Base-by-base conservation (phyloP, 805 yeast genomes). In the Kazachstania kunashirensis region DNA sequence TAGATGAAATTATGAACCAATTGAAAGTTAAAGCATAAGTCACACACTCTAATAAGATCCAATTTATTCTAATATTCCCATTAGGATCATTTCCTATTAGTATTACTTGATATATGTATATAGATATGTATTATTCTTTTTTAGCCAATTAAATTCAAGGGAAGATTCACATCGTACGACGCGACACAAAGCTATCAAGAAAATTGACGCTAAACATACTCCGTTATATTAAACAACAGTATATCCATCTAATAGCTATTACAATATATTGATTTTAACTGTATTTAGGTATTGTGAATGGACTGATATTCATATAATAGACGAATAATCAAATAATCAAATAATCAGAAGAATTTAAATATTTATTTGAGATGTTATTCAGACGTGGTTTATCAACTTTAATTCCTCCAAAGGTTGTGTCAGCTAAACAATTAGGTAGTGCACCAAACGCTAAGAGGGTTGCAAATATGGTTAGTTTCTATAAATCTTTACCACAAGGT, bases 351-450 rank as follows among this genome's bases (percentile, higher is more conserved):
- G n/a, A n/a, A n/a, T n/a, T n/a, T n/a, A n/a, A n/a, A n/a, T n/a
- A n/a, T n/a, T n/a, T n/a, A n/a, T n/a, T n/a, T n/a, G n/a, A n/a
- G 26, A 28, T 58, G 82, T 78, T 70, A 72, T 71, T 78, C 59
- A 88, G 84, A 79, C 88, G 98, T 71, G 80, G 80, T 55, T 75
- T 89, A 65, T 86, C 97, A 49, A 82, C 96, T 57, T 74, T 89
- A 70, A 88, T 89, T 61, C 98, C 98, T 54, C 98, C 98, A 64
- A 89, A 89, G 89, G 79, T 89, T 60, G 96, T 96, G 40, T 86
- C 96, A 45, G 92, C 95, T 32, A 75, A 79, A 81, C 88, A 85
- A 81, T 71, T 92, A 50, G 95, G 95, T 42, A 75, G 94, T 44
- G 85, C 86, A 69, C 96, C 96, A 57, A 82, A 89, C 55, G 97